Evolutionary conservation across 139 green algal genomes (phyloP), one percentile per base, ranked within the genome.

Genomic region (Nannochloris sp.): DNA sequence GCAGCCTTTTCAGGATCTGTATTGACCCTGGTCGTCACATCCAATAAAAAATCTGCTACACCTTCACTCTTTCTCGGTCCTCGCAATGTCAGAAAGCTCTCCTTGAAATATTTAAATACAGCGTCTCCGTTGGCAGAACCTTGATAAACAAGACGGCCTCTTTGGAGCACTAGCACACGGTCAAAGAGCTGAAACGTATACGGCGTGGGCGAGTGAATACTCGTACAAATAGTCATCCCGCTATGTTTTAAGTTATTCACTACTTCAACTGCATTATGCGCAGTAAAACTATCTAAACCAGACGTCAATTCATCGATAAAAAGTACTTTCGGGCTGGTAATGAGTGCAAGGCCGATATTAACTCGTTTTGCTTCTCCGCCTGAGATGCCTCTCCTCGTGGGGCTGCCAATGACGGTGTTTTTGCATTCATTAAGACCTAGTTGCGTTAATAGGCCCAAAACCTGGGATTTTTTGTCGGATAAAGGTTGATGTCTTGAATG

Each of bases 101-200:
- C n/a, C n/a, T n/a, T n/a, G n/a, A n/a, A n/a, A n/a, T n/a, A n/a
- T n/a, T n/a, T n/a, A 56, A 56, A 56, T 14, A 33, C 47, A 12
- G 38, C 30, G 29, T 23, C 53, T 24, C 29, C 14, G 10, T 30
- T 4, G 9, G 27, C 29, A 42, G 15, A 10, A 1, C 53, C 53
- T n/a, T 27, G 23, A 5, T 65, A 65, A 30, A 65, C 58, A 14
- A 54, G 12, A 53, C 32, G 51, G 3, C 58, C 58, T n/a, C 35
- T 14, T 56, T 45, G 24, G 14, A 65, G 33, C 12, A 85, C 58
- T 33, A 85, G 54, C 4, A 77, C 38, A 27, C 68, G 55, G 79
- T 93, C 80, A 58, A 93, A 94, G 7, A 93, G 79, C 14, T 30
- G 60, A 68, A 92, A 94, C 42, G 73, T 80, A 70, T 83, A 83